Percentiles rank a stretch among this genome's conserved stretches.
phyloP scores from a whole-genome alignment of 345 rosid genomes.

The Eucalyptus sideroxylon region DNA sequence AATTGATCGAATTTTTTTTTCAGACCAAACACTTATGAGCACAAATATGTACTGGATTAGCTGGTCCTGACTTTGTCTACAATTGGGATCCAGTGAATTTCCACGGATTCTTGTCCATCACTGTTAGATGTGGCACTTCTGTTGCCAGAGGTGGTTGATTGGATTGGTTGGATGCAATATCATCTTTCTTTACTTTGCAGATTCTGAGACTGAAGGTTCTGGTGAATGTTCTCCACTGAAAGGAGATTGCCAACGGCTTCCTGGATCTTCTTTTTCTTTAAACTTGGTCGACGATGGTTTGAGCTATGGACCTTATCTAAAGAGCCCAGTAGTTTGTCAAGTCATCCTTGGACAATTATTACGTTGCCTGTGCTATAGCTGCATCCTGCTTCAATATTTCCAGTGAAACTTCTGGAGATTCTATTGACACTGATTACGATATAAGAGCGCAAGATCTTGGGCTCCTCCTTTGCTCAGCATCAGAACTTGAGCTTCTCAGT shows the following conservation, averaged over 20 bases:
- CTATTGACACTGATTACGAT: constrained; percentile 29
- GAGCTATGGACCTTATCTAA: constrained; percentile 69
- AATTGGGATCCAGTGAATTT: constrained; percentile 39
- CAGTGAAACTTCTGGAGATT: constrained; percentile 20
- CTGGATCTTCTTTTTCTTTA: constrained; percentile 44
- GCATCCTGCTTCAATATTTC: constrained; percentile 70
- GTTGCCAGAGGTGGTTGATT: constrained; percentile 86
- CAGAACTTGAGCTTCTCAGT: constrained; percentile 29
- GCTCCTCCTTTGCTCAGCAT: constrained; percentile 52
- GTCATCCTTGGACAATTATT: constrained; percentile 16
- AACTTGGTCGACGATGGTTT: constrained; percentile 72
- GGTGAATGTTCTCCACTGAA: constrained; percentile 13
- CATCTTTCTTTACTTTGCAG: constrained; percentile 50
- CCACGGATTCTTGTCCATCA: constrained; percentile 39
- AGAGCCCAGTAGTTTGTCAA: constrained; percentile 10
- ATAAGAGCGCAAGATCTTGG: constrained; percentile 72
- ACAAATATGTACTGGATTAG: constrained; percentile 24
- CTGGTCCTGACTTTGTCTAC: constrained; percentile 72
- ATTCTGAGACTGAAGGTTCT: constrained; percentile 14
- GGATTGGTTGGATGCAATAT: constrained; percentile 75
- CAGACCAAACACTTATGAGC: background rate
- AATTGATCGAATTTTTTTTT: background rate
- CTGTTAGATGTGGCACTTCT: constrained; percentile 64
- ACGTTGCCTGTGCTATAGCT: constrained; percentile 64
- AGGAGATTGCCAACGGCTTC: constrained; percentile 14